A percentile compares a stretch with the other conserved stretches of the same genome.
Evolutionary conservation across 371 early-diverging fungal genomes (phyloP).

Genomic region (Dinochytrium kinnereticum): DNA sequence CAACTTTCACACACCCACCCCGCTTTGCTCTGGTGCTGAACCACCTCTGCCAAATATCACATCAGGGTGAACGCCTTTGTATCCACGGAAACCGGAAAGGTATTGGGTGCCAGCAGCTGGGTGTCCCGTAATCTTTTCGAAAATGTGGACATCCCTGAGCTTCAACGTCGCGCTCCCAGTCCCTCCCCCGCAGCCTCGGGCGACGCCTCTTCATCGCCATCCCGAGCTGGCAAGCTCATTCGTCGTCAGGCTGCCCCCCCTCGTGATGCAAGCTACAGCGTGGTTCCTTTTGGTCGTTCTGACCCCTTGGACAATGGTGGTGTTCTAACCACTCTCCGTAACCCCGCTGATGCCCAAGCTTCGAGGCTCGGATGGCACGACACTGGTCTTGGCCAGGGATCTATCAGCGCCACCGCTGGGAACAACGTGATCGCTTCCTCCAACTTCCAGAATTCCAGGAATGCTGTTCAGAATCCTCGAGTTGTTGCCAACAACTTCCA

Average conservation of each 20-base stretch:
- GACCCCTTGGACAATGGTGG: constrained; percentile 6
- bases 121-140: not conserved
- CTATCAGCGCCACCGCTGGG: constrained; percentile 23
- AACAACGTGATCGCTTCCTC: constrained; percentile 40
- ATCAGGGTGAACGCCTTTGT: constrained; percentile 28
- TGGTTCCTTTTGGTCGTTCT: constrained; percentile 4
- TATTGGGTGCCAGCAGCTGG: constrained; percentile 34
- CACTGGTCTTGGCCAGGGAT: not conserved
- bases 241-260: not conserved
- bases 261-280: not conserved
- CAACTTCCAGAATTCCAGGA: not conserved
- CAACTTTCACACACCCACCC: too few relatives aligned
- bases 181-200: not conserved
- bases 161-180: not conserved
- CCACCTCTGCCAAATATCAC: not conserved
- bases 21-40: not conserved
- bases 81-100: constrained; percentile 14
- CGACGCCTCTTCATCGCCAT: not conserved
- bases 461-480: constrained; percentile 1
- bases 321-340: constrained; percentile 54
- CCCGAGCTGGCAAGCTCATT: not conserved
- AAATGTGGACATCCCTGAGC: not conserved
- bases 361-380: constrained; percentile 52
- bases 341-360: constrained; percentile 66
- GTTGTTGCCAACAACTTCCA: constrained; percentile 1